These are phyloP conservation scores for Glebionis coronaria DNA, from an alignment of 129 eudicot species.

Conservation along the genomic window DNA sequence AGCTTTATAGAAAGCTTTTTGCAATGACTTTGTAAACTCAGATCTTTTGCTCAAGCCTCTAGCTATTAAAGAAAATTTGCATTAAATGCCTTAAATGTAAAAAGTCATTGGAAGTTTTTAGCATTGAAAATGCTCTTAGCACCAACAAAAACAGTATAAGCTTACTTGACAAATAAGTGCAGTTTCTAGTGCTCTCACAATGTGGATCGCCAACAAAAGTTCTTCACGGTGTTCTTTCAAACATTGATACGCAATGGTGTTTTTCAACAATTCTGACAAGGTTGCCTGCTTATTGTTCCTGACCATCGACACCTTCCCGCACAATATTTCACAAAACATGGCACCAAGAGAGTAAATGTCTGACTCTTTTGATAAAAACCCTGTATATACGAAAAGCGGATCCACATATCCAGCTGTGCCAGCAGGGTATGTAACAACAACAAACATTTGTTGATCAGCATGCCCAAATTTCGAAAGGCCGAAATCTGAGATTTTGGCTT, in stretches of 20 bases:
- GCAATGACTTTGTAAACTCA: too few relatives aligned
- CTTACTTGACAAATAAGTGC: constrained; percentile 16
- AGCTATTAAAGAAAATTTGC: too few relatives aligned
- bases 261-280: neutral
- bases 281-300: neutral
- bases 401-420: constrained; percentile 19
- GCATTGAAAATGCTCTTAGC: too few relatives aligned
- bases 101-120: too few relatives aligned
- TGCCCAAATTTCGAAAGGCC: constrained; percentile 19
- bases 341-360: constrained; percentile 40
- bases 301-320: constrained; percentile 23
- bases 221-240: constrained; percentile 2
- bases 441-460: neutral
- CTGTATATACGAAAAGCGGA: constrained; percentile 10
- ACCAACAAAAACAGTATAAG: neutral
- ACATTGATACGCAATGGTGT: constrained; percentile 8
- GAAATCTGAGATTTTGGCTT: constrained; percentile 24
- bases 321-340: constrained; percentile 25
- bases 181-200: constrained; percentile 2
- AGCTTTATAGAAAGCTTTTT: too few relatives aligned
- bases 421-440: neutral
- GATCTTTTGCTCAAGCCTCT: too few relatives aligned
- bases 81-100: too few relatives aligned
- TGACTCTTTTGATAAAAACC: constrained; percentile 27
- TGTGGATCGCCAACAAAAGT: neutral